phyloP scores from a whole-genome alignment of 164 flowering plant species.

The Echeveria elegans region DNA sequence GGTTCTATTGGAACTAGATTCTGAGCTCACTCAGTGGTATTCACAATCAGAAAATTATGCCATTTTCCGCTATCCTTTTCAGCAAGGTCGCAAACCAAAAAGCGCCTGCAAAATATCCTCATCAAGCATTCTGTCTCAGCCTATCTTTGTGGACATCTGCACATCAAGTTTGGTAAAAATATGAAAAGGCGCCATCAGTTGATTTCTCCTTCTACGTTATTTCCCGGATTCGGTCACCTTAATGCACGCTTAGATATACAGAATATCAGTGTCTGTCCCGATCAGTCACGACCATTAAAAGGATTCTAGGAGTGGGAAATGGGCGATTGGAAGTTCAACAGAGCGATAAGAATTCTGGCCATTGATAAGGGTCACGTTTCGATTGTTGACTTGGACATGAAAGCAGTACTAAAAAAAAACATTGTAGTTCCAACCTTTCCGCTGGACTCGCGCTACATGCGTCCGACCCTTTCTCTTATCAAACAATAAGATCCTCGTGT shows the following conservation, averaged over 20 bases:
- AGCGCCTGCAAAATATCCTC: slow-evolving; percentile 57
- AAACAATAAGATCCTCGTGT: slow-evolving; percentile 67
- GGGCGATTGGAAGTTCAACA: slow-evolving; percentile 9
- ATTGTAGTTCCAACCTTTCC: slow-evolving; percentile 8
- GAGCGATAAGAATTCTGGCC: slow-evolving; percentile 8
- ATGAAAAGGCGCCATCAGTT: slow-evolving; percentile 61
- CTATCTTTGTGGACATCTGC: slow-evolving; percentile 96
- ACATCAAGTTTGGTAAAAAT: slow-evolving; percentile 70
- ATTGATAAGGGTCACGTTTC: slow-evolving; percentile 7
- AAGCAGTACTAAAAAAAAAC: slow-evolving; percentile 3
- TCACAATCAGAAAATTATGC: slow-evolving; percentile 28
- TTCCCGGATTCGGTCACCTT: slow-evolving; percentile 40
- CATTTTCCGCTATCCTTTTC: slow-evolving; percentile 94
- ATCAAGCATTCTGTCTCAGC: slow-evolving; percentile 72
- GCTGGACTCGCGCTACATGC: slow-evolving; percentile 9
- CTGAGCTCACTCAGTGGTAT: slow-evolving; percentile 79
- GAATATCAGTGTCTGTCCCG: background rate
- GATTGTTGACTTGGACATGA: slow-evolving; percentile 7
- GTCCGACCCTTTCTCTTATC: slow-evolving; percentile 19
- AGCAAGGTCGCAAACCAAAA: slow-evolving; percentile 54
- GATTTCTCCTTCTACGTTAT: slow-evolving; percentile 15
- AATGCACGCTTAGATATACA: background rate
- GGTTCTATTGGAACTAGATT: slow-evolving; percentile 48
- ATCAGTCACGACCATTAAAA: background rate
- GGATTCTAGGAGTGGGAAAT: slow-evolving; percentile 11